phyloP scores from a whole-genome alignment of 106 monocot genomes.

The Xerophyta viscosa region DNA sequence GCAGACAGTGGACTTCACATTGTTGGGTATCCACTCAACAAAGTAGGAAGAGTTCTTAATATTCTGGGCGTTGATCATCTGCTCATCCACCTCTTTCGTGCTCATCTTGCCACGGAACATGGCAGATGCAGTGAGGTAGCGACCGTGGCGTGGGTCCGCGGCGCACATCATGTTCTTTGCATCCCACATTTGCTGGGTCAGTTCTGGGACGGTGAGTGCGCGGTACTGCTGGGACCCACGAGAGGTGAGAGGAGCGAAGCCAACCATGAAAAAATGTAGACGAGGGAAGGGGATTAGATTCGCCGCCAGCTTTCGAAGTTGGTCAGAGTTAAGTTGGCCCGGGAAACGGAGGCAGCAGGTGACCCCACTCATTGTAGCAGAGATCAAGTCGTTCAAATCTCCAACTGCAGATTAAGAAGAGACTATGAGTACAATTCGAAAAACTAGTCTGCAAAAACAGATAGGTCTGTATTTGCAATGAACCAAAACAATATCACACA shows the following conservation, averaged over 20 bases:
- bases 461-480: no score
- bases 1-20: constrained; percentile 33
- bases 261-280: constrained; percentile 38
- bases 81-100: constrained; percentile 58
- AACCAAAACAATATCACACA: no score
- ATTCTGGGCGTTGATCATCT: constrained; percentile 66
- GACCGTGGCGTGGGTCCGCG: constrained; percentile 42
- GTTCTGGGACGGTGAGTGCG: constrained; percentile 27
- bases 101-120: constrained; percentile 66
- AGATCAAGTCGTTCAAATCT: constrained; percentile 29
- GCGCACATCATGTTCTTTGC: constrained; percentile 70
- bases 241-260: constrained; percentile 29
- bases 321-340: constrained; percentile 30
- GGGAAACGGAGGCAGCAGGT: constrained; percentile 34
- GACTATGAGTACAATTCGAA: no score
- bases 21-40: constrained; percentile 56
- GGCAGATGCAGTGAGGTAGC: constrained; percentile 54
- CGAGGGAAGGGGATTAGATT: constrained; percentile 32
- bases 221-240: constrained; percentile 35
- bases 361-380: constrained; percentile 38
- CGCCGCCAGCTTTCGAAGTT: constrained; percentile 29
- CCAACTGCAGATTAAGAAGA: constrained; percentile 11
- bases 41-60: constrained; percentile 65
- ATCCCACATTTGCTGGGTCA: constrained; percentile 53
- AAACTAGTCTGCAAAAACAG: no score